Conservation (phyloP, 768 basidiomycete genomes). For the Tylopilus plumbeoviolaceoides region DNA sequence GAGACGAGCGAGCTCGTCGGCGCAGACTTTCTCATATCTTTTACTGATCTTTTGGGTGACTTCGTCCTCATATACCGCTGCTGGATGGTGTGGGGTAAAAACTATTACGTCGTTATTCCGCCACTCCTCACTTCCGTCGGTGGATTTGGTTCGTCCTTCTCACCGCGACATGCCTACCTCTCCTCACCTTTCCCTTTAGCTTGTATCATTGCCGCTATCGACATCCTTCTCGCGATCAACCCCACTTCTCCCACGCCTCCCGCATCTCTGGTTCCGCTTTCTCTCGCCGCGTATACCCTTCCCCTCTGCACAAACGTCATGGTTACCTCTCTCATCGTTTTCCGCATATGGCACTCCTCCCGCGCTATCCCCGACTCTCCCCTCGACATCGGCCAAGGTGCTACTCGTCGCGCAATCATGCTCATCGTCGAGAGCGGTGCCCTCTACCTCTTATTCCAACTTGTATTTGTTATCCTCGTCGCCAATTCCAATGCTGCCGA, state of each 20-base stretch:
- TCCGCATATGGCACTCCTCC: constrained; percentile 34
- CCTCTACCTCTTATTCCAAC: constrained; percentile 37
- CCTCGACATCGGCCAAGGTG: constrained; percentile 11
- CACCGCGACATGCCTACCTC: neutral
- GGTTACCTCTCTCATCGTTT: constrained; percentile 39
- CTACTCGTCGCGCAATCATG: constrained; percentile 25
- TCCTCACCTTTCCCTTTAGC: constrained; percentile 16
- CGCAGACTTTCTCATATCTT: constrained; percentile 35
- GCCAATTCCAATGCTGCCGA: constrained; percentile 33
- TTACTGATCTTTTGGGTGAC: constrained; percentile 36
- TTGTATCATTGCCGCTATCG: constrained; percentile 29
- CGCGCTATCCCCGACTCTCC: constrained; percentile 9
- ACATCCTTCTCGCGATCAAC: constrained; percentile 26
- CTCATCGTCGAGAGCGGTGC: constrained; percentile 40
- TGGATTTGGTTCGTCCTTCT: constrained; percentile 30
- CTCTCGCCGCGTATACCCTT: constrained; percentile 34
- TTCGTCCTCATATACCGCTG: constrained; percentile 39
- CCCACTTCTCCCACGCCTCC: constrained; percentile 35
- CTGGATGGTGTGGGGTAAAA: constrained; percentile 38
- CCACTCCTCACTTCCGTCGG: constrained; percentile 33
- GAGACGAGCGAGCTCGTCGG: constrained; percentile 31
- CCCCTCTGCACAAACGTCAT: constrained; percentile 41
- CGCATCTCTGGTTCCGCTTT: constrained; percentile 32
- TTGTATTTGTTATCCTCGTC: constrained; percentile 39
- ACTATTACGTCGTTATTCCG: constrained; percentile 31